Conservation (phyloP, 345 rosid genomes). For the Camelina sativa region DNA sequence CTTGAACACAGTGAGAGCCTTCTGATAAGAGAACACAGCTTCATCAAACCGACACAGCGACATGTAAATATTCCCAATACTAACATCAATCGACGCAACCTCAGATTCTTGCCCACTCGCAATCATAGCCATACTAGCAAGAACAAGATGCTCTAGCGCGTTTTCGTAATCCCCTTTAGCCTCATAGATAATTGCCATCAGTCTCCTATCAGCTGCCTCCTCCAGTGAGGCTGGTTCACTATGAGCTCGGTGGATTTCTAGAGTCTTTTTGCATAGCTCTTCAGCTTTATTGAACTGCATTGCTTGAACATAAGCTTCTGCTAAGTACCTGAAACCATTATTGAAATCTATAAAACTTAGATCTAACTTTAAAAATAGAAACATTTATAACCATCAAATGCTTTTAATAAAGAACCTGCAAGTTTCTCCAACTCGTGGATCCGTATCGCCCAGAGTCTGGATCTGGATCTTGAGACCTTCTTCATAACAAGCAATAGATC, state of each 20-base stretch:
- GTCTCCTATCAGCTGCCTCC: conserved; percentile 94
- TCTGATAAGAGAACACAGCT: conserved; percentile 96
- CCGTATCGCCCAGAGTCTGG: conserved; percentile 89
- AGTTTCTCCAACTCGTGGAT: conserved; percentile 98
- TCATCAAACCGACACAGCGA: conserved; percentile 92
- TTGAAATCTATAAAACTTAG: neutral
- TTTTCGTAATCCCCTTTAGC: conserved; percentile 94
- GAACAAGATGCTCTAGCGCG: conserved; percentile 96
- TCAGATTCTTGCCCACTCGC: conserved; percentile 90
- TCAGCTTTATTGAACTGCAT: conserved; percentile 98
- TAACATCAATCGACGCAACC: conserved; percentile 94
- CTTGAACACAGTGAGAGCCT: conserved; percentile 96
- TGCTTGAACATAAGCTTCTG: conserved; percentile 98
- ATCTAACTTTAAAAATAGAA: neutral
- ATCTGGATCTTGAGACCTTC: conserved; percentile 96
- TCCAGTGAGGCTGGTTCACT: conserved; percentile 98
- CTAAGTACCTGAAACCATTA: conserved; percentile 66
- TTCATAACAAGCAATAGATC: conserved; percentile 80
- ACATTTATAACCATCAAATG: neutral
- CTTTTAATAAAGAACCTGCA: conserved; percentile 64
- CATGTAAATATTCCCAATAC: conserved; percentile 94
- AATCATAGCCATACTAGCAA: conserved; percentile 99
- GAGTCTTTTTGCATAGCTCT: conserved; percentile 87
- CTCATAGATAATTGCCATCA: conserved; percentile 93
- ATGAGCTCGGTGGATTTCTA: conserved; percentile 93